Evolutionary conservation across 108 stramenopile genomes (phyloP).

Genomic region (Bacterosira constricta): DNA sequence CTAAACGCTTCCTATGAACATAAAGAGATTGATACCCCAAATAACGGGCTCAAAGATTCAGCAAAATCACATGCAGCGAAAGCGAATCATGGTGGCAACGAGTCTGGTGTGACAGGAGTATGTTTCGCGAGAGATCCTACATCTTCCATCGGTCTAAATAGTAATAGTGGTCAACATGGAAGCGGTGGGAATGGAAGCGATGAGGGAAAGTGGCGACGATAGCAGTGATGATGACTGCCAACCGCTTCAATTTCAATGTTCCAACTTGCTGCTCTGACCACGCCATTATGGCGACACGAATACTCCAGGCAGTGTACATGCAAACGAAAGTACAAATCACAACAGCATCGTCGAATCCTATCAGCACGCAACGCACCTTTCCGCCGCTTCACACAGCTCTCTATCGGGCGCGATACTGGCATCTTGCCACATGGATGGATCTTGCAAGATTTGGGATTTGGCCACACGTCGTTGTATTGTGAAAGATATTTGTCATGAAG

Average conservation of each 20-base stretch:
- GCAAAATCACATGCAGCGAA: too few relatives aligned
- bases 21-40: background rate
- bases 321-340: background rate
- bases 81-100: too few relatives aligned
- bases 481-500: constrained; percentile 7
- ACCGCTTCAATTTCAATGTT: constrained; percentile 39
- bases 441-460: constrained; percentile 52
- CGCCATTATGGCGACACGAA: background rate
- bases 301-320: too few relatives aligned
- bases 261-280: constrained; percentile 34
- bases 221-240: constrained; percentile 15
- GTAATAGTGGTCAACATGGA: background rate
- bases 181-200: constrained; percentile 2
- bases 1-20: constrained; percentile 19
- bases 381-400: constrained; percentile 35
- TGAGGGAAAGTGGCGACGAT: constrained; percentile 13
- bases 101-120: constrained; percentile 40
- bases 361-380: constrained; percentile 26
- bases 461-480: constrained; percentile 40
- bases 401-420: constrained; percentile 37
- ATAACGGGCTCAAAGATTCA: background rate
- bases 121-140: constrained; percentile 39
- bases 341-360: background rate
- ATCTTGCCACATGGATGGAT: constrained; percentile 48
- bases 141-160: background rate